Base-by-base conservation (phyloP, 768 basidiomycete genomes). In the Tremella yokohamensis region DNA sequence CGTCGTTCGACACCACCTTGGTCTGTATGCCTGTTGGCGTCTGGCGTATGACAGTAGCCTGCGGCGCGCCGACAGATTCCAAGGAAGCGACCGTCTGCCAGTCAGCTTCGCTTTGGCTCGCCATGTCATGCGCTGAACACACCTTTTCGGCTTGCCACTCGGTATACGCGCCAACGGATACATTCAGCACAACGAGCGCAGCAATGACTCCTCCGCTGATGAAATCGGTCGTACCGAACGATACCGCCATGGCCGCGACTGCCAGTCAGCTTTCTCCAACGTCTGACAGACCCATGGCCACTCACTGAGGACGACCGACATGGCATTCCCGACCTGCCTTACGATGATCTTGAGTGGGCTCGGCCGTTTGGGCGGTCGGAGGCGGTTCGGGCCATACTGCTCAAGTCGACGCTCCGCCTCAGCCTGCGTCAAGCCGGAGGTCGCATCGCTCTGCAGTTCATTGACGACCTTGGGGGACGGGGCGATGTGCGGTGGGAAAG, bases 141-240 rank as follows among this genome's bases (percentile, higher is more conserved):
- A 66, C 68, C 61, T 79, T 76, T 60, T 76, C 74, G 11, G 77
- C 77, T 54, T 75, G 72, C 73, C 74, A 78, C 63, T 76, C 76
- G 58, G 75, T 76, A 22, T 65, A 64, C 49, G 72, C 63, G 16
- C 75, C 76, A 19, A 77, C 75, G 4, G 65, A 39, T 19, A 77
- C 75, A 61, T 77, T 77, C 49, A 77, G 61, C 20, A 71, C 40
- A 26, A 77, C 73, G 18, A 77, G 64, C 18, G 75, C 76, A 37
- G 72, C 72, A 49, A 77, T 77, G 54, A 77, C 76, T 29, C 80
- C 82, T 6, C 81, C 82, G 68, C 81, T 80, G 54, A 84, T 80
- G 68, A 78, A 85, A 51, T 82, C 81, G 64, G 81, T 72, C 24
- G 83, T 82, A 56, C 81, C 83, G 62, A 84, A 82, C 8, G 82